Evolutionary conservation across 2,329 filamentous ascomycete species (phyloP).

Genomic region (Nothophaeocryptopus gaeumannii): DNA sequence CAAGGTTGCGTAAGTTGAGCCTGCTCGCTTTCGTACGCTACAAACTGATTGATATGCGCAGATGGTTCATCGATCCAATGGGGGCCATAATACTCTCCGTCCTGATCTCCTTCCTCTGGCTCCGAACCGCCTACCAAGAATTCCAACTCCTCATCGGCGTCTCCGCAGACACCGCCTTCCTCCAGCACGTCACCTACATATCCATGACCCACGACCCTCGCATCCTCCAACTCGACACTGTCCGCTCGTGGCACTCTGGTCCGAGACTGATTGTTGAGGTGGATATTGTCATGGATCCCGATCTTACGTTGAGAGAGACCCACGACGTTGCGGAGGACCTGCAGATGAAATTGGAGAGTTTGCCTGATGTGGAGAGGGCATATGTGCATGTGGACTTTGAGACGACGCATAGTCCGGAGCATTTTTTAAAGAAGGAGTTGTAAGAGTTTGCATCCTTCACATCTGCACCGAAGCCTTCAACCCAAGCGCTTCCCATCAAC

Average conservation of each 20-base stretch:
- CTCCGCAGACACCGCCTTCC: slow-evolving; percentile 76
- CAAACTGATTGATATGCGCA: background rate
- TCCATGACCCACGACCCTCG: slow-evolving; percentile 82
- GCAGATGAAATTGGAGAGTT: slow-evolving; percentile 87
- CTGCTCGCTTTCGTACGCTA: background rate
- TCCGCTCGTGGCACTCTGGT: slow-evolving; percentile 88
- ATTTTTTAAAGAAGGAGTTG: slow-evolving; percentile 65
- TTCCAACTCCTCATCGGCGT: slow-evolving; percentile 90
- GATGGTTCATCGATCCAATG: slow-evolving; percentile 92
- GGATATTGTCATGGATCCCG: slow-evolving; percentile 87
- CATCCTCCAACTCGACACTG: slow-evolving; percentile 87
- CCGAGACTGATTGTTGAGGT: slow-evolving; percentile 90
- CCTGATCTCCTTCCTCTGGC: slow-evolving; percentile 77
- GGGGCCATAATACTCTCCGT: slow-evolving; percentile 81
- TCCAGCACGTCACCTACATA: slow-evolving; percentile 94
- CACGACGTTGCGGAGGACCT: slow-evolving; percentile 93
- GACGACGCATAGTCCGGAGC: slow-evolving; percentile 91
- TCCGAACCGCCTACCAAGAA: slow-evolving; percentile 79
- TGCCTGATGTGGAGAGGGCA: slow-evolving; percentile 87
- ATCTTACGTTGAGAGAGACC: slow-evolving; percentile 68
- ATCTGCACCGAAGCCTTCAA: background rate
- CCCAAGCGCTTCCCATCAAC: too few relatives aligned
- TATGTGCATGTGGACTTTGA: slow-evolving; percentile 98
- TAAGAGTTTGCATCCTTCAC: slow-evolving; percentile 29
- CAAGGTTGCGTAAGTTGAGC: slow-evolving; percentile 57